Conservation (phyloP, 73 alveolate genomes). For the Paramecium primaurelia region DNA sequence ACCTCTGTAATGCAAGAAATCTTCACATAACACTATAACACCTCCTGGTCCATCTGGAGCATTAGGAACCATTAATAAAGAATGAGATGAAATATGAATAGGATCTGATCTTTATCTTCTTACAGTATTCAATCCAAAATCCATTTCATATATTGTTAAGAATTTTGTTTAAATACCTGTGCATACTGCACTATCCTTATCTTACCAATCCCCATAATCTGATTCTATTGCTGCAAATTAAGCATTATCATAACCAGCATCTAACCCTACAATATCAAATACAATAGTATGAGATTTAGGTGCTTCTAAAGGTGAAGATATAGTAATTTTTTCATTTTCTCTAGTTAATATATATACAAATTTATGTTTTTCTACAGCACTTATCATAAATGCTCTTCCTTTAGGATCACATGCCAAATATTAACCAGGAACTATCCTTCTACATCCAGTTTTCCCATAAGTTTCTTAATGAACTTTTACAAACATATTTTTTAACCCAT, state of each 20-base stretch:
- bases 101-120: conserved; percentile 87
- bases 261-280: conserved; percentile 97
- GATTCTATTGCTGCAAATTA: conserved; percentile 97
- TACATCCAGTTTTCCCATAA: conserved; percentile 99
- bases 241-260: conserved; percentile 99
- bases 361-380: conserved; percentile 99
- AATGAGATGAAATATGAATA: conserved; percentile 96
- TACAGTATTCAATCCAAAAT: conserved; percentile 98
- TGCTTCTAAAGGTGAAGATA: conserved; percentile 98
- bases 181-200: conserved; percentile 78
- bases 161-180: conserved; percentile 85
- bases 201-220: conserved; percentile 95
- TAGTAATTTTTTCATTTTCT: conserved; percentile 92
- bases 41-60: conserved; percentile 98
- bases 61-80: conserved; percentile 93
- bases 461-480: conserved; percentile 97
- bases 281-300: conserved; percentile 96
- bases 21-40: conserved; percentile 73
- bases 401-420: conserved; percentile 99
- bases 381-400: conserved; percentile 99
- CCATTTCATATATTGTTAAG: conserved; percentile 97
- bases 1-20: conserved; percentile 62
- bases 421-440: conserved; percentile 99
- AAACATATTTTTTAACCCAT: conserved; percentile 74
- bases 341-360: conserved; percentile 97